Evolutionary conservation across 176 grass and related monocot genomes (phyloP).

Genomic region (Oryza australiensis): DNA sequence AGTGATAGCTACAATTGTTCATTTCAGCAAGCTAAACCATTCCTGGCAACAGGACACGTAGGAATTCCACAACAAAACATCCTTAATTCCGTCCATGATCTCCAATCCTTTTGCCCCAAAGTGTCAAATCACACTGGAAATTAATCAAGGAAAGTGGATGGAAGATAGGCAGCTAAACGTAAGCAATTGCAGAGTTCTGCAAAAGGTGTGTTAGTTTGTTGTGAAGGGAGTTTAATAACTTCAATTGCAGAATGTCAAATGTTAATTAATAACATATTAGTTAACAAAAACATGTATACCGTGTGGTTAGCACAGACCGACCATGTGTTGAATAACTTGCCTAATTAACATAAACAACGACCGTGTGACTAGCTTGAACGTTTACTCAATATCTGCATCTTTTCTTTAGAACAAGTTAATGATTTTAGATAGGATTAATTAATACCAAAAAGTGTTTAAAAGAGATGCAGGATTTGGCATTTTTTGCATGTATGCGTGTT

Average conservation of each 20-base stretch:
- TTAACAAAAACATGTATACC: neutral
- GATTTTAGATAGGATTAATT: neutral
- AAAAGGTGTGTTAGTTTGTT: neutral
- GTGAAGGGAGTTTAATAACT: neutral
- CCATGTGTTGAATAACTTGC: neutral
- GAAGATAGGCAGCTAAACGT: neutral
- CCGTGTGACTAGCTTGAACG: neutral
- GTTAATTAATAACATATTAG: neutral
- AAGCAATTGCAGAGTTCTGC: neutral
- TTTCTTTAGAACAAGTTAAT: neutral
- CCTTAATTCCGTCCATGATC: neutral
- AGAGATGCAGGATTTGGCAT: neutral
- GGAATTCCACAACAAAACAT: neutral
- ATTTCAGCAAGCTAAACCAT: conserved; percentile 37
- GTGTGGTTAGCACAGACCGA: neutral
- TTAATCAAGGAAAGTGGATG: neutral
- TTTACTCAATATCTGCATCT: neutral
- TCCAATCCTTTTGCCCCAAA: neutral
- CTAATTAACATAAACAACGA: neutral
- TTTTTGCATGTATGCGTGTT: conserved; percentile 1
- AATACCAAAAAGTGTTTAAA: neutral
- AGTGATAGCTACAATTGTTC: neutral
- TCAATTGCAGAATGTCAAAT: neutral
- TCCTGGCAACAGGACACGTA: conserved; percentile 17
- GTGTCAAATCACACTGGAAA: neutral